phyloP scores from a whole-genome alignment of 352 stramenopile species.

The Salisapilia sapeloensis region DNA sequence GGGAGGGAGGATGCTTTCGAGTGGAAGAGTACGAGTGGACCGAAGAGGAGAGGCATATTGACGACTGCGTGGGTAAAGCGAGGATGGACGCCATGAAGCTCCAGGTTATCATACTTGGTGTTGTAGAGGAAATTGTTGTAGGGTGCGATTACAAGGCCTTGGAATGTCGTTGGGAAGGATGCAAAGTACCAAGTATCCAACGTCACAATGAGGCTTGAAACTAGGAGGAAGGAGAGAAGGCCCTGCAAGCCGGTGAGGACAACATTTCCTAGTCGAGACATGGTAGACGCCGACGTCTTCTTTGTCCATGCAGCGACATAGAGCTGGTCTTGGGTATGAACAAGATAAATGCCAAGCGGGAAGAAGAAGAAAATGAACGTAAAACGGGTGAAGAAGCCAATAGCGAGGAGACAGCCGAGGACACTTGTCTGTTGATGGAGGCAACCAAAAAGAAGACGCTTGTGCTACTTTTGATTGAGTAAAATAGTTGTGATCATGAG shows the following conservation, averaged over 20 bases:
- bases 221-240: conserved; percentile 20
- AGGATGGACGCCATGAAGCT: conserved; percentile 83
- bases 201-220: conserved; percentile 11
- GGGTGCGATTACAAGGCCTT: conserved; percentile 30
- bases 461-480: conserved; percentile 9
- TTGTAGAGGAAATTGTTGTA: conserved; percentile 90
- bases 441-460: conserved; percentile 8
- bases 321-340: conserved; percentile 27
- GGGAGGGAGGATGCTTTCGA: not conserved
- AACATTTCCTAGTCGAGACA: conserved; percentile 8
- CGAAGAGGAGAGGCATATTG: conserved; percentile 90
- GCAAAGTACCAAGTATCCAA: conserved; percentile 50
- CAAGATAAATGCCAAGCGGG: conserved; percentile 42
- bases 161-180: not conserved
- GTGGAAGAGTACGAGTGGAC: conserved; percentile 47
- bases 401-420: conserved; percentile 40
- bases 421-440: conserved; percentile 32
- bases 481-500: not conserved
- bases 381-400: conserved; percentile 69
- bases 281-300: conserved; percentile 5
- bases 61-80: conserved; percentile 72
- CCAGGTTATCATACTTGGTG: conserved; percentile 75
- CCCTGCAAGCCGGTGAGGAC: conserved; percentile 19
- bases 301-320: conserved; percentile 8
- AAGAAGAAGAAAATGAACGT: conserved; percentile 76